phyloP scores from a whole-genome alignment of 345 rosid genomes.

The Boechera divaricarpa region DNA sequence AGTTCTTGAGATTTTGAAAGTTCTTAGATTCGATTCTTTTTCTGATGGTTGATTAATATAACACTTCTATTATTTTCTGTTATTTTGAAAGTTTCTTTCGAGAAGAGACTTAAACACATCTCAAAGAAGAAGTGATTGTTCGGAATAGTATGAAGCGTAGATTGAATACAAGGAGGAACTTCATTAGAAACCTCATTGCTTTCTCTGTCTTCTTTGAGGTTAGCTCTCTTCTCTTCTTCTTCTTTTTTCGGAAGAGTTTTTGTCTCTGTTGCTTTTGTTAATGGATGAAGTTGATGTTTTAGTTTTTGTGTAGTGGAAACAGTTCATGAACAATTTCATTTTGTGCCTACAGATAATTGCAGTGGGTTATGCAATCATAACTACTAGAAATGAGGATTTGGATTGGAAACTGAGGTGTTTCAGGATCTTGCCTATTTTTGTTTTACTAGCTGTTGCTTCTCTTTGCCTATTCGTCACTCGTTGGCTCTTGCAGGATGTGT shows the following conservation, averaged over 20 bases:
- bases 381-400: slow-evolving; percentile 66
- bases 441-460: slow-evolving; percentile 63
- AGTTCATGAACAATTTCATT: not conserved
- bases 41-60: slow-evolving; percentile 12
- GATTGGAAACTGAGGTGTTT: slow-evolving; percentile 73
- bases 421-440: slow-evolving; percentile 72
- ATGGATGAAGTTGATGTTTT: not conserved
- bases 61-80: not conserved
- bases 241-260: not conserved
- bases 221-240: not conserved
- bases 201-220: slow-evolving; percentile 85
- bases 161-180: slow-evolving; percentile 62
- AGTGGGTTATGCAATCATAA: slow-evolving; percentile 69
- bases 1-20: slow-evolving; percentile 1
- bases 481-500: slow-evolving; percentile 69
- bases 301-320: not conserved
- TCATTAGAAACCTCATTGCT: slow-evolving; percentile 59
- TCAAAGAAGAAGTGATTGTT: slow-evolving; percentile 75
- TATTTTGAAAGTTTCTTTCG: slow-evolving; percentile 44
- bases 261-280: not conserved
- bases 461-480: slow-evolving; percentile 54
- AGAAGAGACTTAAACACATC: slow-evolving; percentile 78
- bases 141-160: slow-evolving; percentile 63
- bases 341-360: slow-evolving; percentile 57
- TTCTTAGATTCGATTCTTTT: slow-evolving; percentile 3